phyloP scores from a whole-genome alignment of 805 yeast genomes.

The Monosporozyma unispora region DNA sequence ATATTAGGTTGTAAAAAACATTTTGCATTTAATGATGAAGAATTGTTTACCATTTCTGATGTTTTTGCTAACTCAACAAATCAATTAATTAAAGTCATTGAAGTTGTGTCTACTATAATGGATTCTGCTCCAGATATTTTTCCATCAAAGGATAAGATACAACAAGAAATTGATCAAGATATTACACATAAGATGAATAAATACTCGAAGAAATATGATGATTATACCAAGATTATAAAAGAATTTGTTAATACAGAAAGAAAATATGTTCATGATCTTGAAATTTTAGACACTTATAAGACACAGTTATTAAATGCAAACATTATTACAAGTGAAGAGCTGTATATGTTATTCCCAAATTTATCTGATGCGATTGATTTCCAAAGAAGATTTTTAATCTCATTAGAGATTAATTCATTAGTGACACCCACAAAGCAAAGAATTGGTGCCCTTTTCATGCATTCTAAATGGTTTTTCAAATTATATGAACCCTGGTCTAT shows the following conservation, averaged over 20 bases:
- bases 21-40: conserved; percentile 66
- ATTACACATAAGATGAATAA: conserved; percentile 8
- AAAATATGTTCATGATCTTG: conserved; percentile 86
- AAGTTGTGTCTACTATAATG: conserved; percentile 59
- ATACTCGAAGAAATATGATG: conserved; percentile 23
- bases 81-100: conserved; percentile 65
- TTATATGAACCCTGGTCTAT: conserved; percentile 92
- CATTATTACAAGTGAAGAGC: conserved; percentile 64
- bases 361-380: conserved; percentile 77
- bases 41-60: conserved; percentile 80
- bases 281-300: conserved; percentile 58
- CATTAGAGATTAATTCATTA: conserved; percentile 77
- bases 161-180: conserved; percentile 20
- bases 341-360: conserved; percentile 79
- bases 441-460: conserved; percentile 80
- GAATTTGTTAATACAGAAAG: conserved; percentile 88
- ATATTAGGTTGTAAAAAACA: conserved; percentile 75
- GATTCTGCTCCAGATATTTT: conserved; percentile 41
- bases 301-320: conserved; percentile 58
- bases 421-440: conserved; percentile 71
- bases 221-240: conserved; percentile 52
- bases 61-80: conserved; percentile 77
- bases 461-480: conserved; percentile 76
- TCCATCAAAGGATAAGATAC: conserved; percentile 26
- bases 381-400: conserved; percentile 81